Percentiles rank a stretch among this genome's conserved stretches.
Conservation (phyloP, 139 green algal species). For the Prasinococcaceae sp. region DNA sequence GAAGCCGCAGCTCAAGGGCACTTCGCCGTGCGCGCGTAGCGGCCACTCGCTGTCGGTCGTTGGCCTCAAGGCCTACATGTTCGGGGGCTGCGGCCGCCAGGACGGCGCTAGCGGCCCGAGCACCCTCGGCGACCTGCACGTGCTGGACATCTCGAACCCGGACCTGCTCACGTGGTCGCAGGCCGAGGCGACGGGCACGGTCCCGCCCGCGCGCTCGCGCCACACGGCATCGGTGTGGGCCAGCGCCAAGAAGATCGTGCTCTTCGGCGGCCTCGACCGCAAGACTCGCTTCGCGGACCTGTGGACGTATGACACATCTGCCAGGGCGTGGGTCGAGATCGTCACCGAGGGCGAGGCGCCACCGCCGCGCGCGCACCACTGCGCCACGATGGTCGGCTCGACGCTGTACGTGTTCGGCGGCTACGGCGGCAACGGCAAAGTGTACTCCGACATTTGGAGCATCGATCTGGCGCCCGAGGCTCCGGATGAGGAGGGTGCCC, state of each 20-base stretch:
- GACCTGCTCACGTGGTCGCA: conserved; percentile 28
- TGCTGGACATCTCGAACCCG: conserved; percentile 40
- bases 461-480: conserved; percentile 29
- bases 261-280: conserved; percentile 66
- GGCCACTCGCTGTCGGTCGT: conserved; percentile 2
- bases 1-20: background rate
- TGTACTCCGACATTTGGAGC: conserved; percentile 59
- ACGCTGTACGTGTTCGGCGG: conserved; percentile 51
- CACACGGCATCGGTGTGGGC: conserved; percentile 48
- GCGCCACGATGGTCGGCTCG: conserved; percentile 42
- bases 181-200: background rate
- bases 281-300: conserved; percentile 54
- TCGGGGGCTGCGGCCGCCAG: conserved; percentile 49
- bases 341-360: conserved; percentile 29
- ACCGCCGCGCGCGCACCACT: conserved; percentile 53
- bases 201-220: conserved; percentile 38
- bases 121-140: conserved; percentile 55
- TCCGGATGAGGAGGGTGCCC: background rate
- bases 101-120: conserved; percentile 35
- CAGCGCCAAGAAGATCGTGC: conserved; percentile 22
- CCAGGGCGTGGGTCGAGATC: conserved; percentile 39
- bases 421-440: conserved; percentile 55
- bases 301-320: conserved; percentile 48
- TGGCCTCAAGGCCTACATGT: conserved; percentile 16
- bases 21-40: background rate